Base-by-base conservation (phyloP, 2,329 filamentous ascomycete species). In the Botryotinia globosa region DNA sequence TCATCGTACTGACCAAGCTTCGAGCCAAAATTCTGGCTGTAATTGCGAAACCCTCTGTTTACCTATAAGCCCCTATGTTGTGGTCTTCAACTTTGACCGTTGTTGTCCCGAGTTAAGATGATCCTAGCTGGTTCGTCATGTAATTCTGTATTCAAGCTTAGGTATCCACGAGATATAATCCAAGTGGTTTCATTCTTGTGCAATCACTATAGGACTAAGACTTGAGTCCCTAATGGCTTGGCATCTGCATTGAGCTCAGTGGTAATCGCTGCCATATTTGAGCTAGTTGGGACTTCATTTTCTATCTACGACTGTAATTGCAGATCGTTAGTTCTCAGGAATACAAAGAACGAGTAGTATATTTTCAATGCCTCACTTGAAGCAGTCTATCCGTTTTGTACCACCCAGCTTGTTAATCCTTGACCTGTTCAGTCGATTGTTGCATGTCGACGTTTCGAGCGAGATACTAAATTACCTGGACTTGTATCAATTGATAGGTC, bases 161-260 rank as follows among this genome's bases (percentile, higher is more conserved):
- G 34, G 34, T 34, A 51, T n/a, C 14, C 25, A n/a, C 48, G 79
- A 86, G 84, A 20, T 89, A 87, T 5, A 77, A 86, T 0, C 83
- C 86, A 0, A 79, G 85, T 1, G 92, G 92, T 4, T 4, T 92
- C 84, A 7, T n/a, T 54, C 3, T 16, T 10, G 48, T n/a, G 14
- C 48, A 14, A 7, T 6, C 10, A n/a, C 4, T n/a, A 45, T 45
- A 45, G 42, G 20, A 44, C 7, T 20, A 66, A 14, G 8, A 32
- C 37, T 54, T 39, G 22, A 67, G 6, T 18, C 14, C 12, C 2
- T 67, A 4, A 14, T 29, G 29, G 20, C 20, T 67, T 7, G 4
- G 4, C 25, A 22, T 37, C 14, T 20, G 18, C 16, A 44, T 7
- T 14, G 44, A 51, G 32, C 12, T 39, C 12, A 51, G 2, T 14